Conservation (phyloP, 2,329 filamentous ascomycete genomes). For the Colletotrichum musicola region DNA sequence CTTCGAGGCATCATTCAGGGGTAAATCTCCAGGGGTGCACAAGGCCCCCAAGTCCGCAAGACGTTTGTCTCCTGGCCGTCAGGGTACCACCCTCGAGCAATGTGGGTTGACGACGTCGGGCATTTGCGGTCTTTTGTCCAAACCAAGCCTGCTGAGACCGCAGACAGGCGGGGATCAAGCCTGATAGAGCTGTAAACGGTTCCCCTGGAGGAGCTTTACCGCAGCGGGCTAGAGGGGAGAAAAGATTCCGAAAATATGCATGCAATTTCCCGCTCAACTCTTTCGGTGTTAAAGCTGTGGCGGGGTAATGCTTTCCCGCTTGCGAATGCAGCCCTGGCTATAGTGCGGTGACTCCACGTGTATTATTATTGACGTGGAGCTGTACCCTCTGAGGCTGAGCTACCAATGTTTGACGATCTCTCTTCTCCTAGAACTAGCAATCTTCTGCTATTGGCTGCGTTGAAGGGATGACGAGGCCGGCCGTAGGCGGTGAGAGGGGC, state of each 20-base stretch:
- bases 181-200: neutral
- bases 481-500: neutral
- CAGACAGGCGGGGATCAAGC: neutral
- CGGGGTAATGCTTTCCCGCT: no score
- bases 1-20: constrained; percentile 1
- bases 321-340: constrained; percentile 6
- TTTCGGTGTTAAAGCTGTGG: constrained; percentile 2
- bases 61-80: neutral
- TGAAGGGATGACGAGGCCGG: constrained; percentile 3
- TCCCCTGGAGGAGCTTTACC: neutral
- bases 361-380: neutral
- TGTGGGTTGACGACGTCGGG: neutral
- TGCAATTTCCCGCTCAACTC: constrained; percentile 7
- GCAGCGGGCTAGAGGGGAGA: neutral
- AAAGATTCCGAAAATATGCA: constrained; percentile 19
- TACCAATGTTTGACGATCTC: neutral
- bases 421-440: neutral
- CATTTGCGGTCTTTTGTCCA: neutral
- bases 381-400: constrained; percentile 6
- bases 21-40: constrained; percentile 6
- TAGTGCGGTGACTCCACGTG: neutral
- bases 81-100: constrained; percentile 1
- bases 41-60: neutral
- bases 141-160: neutral
- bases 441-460: neutral